phyloP scores from a whole-genome alignment of 148 eudicot genomes.

The Rhododendron ferrugineum region DNA sequence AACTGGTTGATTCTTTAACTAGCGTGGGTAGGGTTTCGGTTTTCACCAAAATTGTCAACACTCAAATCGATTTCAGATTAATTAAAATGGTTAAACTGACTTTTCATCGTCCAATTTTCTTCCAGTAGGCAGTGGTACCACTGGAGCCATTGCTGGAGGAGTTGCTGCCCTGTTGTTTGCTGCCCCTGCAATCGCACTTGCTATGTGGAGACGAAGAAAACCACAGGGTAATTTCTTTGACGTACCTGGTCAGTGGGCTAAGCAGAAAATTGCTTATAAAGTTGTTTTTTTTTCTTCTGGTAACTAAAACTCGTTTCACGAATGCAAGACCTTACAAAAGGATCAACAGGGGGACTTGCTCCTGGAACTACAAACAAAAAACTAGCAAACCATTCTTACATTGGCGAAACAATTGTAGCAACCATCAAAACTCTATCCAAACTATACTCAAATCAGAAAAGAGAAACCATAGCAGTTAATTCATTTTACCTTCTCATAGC shows the following conservation, averaged over 20 bases:
- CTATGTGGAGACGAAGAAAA: slow-evolving; percentile 62
- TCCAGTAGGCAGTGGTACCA: slow-evolving; percentile 48
- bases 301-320: neutral
- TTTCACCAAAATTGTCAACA: no score
- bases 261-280: neutral
- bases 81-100: neutral
- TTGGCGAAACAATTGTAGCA: neutral
- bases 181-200: slow-evolving; percentile 70
- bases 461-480: neutral
- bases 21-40: no score
- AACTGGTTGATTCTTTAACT: no score
- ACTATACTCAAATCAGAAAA: neutral
- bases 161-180: slow-evolving; percentile 78
- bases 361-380: neutral
- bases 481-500: slow-evolving; percentile 17
- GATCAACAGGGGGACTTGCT: neutral
- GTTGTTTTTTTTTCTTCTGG: neutral
- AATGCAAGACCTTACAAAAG: neutral
- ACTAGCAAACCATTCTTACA: neutral
- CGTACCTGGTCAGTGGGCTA: slow-evolving; percentile 63
- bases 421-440: neutral
- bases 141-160: slow-evolving; percentile 81
- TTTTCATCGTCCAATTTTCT: slow-evolving; percentile 9
- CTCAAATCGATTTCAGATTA: no score
- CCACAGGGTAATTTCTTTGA: slow-evolving; percentile 75